A percentile compares a stretch with the other conserved stretches of the same genome.
Conservation (phyloP, 257 asterid genomes). For the Lithospermum erythrorhizon region DNA sequence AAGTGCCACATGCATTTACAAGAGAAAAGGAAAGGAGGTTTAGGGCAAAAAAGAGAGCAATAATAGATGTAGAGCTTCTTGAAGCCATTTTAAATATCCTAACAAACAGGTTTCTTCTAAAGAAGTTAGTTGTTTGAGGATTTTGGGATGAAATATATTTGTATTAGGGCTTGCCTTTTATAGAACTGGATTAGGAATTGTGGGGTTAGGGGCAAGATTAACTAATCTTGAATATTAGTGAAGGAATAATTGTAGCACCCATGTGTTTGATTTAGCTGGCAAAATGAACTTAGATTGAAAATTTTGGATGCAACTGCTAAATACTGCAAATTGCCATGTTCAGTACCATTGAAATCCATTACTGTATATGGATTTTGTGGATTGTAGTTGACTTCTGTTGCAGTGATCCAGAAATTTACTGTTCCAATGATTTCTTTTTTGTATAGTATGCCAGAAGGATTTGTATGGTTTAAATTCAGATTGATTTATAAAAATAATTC, state of each 20-base stretch:
- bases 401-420: too few species aligned
- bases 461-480: too few species aligned
- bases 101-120: neutral
- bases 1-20: constrained; percentile 37
- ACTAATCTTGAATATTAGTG: constrained; percentile 5
- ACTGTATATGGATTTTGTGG: neutral
- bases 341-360: constrained; percentile 1
- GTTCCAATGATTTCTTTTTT: too few species aligned
- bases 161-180: constrained; percentile 18
- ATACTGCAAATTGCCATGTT: constrained; percentile 31
- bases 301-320: constrained; percentile 17
- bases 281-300: constrained; percentile 15
- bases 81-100: constrained; percentile 28
- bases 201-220: neutral
- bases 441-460: too few species aligned
- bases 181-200: constrained; percentile 14
- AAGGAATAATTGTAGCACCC: constrained; percentile 1
- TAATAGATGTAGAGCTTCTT: constrained; percentile 22
- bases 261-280: constrained; percentile 34
- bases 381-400: too few species aligned
- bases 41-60: constrained; percentile 35
- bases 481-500: too few species aligned
- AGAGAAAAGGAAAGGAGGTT: constrained; percentile 41
- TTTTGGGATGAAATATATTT: constrained; percentile 15
- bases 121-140: constrained; percentile 3